Evolutionary conservation across 2,329 filamentous ascomycete species (phyloP).

Genomic region (Fusarium sp.): DNA sequence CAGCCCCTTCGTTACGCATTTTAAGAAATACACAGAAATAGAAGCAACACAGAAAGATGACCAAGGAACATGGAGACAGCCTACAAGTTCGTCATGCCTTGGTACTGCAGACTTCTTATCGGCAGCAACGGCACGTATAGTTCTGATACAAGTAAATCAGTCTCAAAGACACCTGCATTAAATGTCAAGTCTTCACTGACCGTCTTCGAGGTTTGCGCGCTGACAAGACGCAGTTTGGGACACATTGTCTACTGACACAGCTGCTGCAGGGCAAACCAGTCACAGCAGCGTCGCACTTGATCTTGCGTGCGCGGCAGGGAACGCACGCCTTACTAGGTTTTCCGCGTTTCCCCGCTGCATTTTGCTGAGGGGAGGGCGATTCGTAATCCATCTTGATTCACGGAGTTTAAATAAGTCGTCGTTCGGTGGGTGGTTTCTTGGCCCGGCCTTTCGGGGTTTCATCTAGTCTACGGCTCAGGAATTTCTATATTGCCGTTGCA

Average conservation of each 20-base stretch:
- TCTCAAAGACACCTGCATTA: neutral
- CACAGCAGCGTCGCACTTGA: slow-evolving; percentile 32
- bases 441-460: slow-evolving; percentile 1
- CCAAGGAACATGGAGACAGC: too few species aligned
- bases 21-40: too few species aligned
- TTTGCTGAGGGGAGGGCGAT: neutral
- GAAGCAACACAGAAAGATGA: too few species aligned
- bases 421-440: neutral
- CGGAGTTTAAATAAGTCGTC: neutral
- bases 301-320: slow-evolving; percentile 33
- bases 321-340: slow-evolving; percentile 35
- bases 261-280: slow-evolving; percentile 28
- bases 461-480: neutral
- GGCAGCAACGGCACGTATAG: neutral
- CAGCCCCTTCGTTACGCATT: too few species aligned
- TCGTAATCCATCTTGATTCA: neutral
- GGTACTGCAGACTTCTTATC: neutral
- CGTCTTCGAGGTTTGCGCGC: slow-evolving; percentile 24
- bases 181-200: neutral
- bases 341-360: neutral
- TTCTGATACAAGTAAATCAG: neutral
- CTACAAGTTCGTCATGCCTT: neutral
- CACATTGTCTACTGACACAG: slow-evolving; percentile 23
- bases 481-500: neutral
- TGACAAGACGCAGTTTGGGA: slow-evolving; percentile 13